phyloP scores from a whole-genome alignment of 1,284 basidiomycete species.

The Puccinia hordei region DNA sequence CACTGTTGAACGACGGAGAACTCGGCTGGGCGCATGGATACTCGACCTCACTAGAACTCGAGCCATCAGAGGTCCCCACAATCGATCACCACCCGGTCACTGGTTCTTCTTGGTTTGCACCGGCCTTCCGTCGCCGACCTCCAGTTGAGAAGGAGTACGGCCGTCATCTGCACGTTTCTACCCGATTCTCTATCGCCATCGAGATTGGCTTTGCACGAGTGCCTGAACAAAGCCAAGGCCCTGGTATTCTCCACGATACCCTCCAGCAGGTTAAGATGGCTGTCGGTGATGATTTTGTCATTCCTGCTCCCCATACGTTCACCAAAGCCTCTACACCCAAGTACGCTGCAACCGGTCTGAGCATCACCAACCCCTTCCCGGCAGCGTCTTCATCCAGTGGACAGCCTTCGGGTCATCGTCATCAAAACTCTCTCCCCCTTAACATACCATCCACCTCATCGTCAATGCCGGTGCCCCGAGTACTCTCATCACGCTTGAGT shows the following conservation, averaged over 20 bases:
- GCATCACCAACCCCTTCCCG: slow-evolving; percentile 52
- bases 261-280: slow-evolving; percentile 28
- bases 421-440: slow-evolving; percentile 55
- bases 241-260: slow-evolving; percentile 30
- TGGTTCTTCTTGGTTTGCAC: slow-evolving; percentile 58
- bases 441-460: slow-evolving; percentile 52
- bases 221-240: slow-evolving; percentile 17
- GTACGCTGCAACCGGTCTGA: slow-evolving; percentile 50
- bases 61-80: slow-evolving; percentile 54
- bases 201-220: slow-evolving; percentile 57
- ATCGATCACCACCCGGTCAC: slow-evolving; percentile 55
- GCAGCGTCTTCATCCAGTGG: slow-evolving; percentile 54
- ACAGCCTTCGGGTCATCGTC: slow-evolving; percentile 52
- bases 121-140: slow-evolving; percentile 55
- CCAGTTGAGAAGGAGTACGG: slow-evolving; percentile 55
- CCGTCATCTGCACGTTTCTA: slow-evolving; percentile 58
- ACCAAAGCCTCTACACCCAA: slow-evolving; percentile 48
- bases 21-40: slow-evolving; percentile 57
- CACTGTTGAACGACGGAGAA: slow-evolving; percentile 53
- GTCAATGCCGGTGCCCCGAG: slow-evolving; percentile 47
- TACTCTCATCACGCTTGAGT: slow-evolving; percentile 51
- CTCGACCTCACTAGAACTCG: slow-evolving; percentile 57
- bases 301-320: slow-evolving; percentile 50
- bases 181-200: slow-evolving; percentile 59
- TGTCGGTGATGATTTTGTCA: slow-evolving; percentile 35